A percentile compares a stretch with the other conserved stretches of the same genome.
Conservation (phyloP, 2,329 filamentous ascomycete species). For the Alternaria ventricosa region DNA sequence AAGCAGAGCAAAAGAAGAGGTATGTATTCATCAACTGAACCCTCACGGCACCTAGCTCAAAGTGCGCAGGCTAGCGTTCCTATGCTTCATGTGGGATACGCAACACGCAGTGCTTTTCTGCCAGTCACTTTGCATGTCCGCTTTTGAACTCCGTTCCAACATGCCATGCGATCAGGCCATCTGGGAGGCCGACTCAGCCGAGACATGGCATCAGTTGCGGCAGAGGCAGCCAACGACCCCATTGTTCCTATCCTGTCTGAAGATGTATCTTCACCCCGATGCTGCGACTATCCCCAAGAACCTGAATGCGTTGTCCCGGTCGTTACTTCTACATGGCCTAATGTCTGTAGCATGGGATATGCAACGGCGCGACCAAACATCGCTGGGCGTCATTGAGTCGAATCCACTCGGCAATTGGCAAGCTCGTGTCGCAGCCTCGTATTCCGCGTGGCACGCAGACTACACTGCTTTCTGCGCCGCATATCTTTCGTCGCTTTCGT, state of each 20-base stretch:
- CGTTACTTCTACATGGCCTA: slow-evolving; percentile 65
- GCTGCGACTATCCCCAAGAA: slow-evolving; percentile 35
- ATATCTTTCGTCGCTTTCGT: slow-evolving; percentile 31
- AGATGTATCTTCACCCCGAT: slow-evolving; percentile 62
- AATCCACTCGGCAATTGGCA: slow-evolving; percentile 59
- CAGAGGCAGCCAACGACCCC: slow-evolving; percentile 46
- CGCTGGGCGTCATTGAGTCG: slow-evolving; percentile 52
- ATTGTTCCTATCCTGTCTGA: slow-evolving; percentile 61
- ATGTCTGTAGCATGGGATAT: slow-evolving; percentile 70
- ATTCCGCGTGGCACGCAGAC: slow-evolving; percentile 65
- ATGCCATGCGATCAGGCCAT: slow-evolving; percentile 62
- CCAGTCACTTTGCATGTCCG: slow-evolving; percentile 71
- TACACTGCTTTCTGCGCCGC: slow-evolving; percentile 61
- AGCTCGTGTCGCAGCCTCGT: slow-evolving; percentile 59
- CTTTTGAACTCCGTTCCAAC: slow-evolving; percentile 65
- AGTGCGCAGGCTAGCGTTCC: slow-evolving; percentile 56
- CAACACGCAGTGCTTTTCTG: slow-evolving; percentile 70
- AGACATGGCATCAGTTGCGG: slow-evolving; percentile 57
- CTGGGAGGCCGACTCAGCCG: slow-evolving; percentile 65
- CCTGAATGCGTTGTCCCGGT: slow-evolving; percentile 61
- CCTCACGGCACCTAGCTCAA: background rate
- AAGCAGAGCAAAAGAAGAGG: slow-evolving; percentile 66
- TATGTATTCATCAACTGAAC: slow-evolving; percentile 22
- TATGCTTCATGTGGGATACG: slow-evolving; percentile 72
- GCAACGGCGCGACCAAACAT: slow-evolving; percentile 67